phyloP scores from a whole-genome alignment of 1,284 basidiomycete species.

The Cryptococcus sp. region DNA sequence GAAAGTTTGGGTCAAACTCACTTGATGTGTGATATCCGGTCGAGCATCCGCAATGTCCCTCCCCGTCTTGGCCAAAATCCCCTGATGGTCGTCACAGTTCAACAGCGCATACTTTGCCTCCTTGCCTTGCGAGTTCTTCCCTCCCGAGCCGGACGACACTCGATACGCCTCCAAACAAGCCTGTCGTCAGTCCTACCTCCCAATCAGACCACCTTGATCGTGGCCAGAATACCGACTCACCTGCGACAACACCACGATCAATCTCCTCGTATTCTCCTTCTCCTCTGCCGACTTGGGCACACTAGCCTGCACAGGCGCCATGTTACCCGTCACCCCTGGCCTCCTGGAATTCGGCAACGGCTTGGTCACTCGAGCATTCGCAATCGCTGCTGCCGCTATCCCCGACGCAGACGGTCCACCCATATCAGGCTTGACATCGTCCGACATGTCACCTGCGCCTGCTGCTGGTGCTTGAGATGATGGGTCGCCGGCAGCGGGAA shows the following conservation, averaged over 20 bases:
- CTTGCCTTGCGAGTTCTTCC: slow-evolving; percentile 50
- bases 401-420: background rate
- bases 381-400: slow-evolving; percentile 18
- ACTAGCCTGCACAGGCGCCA: slow-evolving; percentile 53
- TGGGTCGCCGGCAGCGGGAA: slow-evolving; percentile 6
- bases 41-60: slow-evolving; percentile 96
- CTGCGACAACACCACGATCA: slow-evolving; percentile 76
- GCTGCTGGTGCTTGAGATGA: slow-evolving; percentile 4
- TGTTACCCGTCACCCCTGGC: slow-evolving; percentile 26
- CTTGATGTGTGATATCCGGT: slow-evolving; percentile 98
- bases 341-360: slow-evolving; percentile 34
- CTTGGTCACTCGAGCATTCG: slow-evolving; percentile 31
- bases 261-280: slow-evolving; percentile 60
- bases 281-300: slow-evolving; percentile 58
- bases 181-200: slow-evolving; percentile 49
- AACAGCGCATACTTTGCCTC: slow-evolving; percentile 94
- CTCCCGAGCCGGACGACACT: slow-evolving; percentile 57
- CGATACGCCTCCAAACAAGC: slow-evolving; percentile 96
- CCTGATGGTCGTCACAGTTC: slow-evolving; percentile 99
- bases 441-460: slow-evolving; percentile 4
- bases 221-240: slow-evolving; percentile 22
- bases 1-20: slow-evolving; percentile 41
- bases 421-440: background rate
- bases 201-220: slow-evolving; percentile 70
- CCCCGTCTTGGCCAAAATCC: slow-evolving; percentile 94